These are phyloP conservation scores for Komagataella pseudopastoris DNA, from an alignment of 805 yeast genomes.

Conservation along the genomic window DNA sequence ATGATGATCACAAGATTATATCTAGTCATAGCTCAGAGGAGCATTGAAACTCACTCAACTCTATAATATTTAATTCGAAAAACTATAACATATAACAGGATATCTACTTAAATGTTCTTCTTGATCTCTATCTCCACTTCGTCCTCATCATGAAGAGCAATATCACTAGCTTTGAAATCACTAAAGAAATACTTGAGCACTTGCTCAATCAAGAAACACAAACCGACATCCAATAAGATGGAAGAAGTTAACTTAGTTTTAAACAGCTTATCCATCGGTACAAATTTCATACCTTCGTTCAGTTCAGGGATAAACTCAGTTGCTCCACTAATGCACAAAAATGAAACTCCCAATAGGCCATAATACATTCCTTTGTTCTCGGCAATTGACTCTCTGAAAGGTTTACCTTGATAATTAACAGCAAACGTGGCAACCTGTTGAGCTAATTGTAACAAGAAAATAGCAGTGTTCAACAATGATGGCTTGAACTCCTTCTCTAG, in stretches of 20 bases:
- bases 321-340: slow-evolving; percentile 77
- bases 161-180: slow-evolving; percentile 88
- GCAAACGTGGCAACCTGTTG: slow-evolving; percentile 98
- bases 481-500: slow-evolving; percentile 82
- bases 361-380: slow-evolving; percentile 96
- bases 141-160: slow-evolving; percentile 36
- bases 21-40: background rate
- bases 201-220: slow-evolving; percentile 66
- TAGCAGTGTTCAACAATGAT: slow-evolving; percentile 88
- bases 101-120: background rate
- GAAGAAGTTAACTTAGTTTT: slow-evolving; percentile 64
- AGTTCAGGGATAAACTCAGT: slow-evolving; percentile 92
- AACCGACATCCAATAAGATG: slow-evolving; percentile 63
- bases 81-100: background rate
- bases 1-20: background rate
- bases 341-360: slow-evolving; percentile 85
- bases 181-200: slow-evolving; percentile 75
- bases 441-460: slow-evolving; percentile 84
- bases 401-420: slow-evolving; percentile 93
- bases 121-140: slow-evolving; percentile 3
- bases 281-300: slow-evolving; percentile 85
- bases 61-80: background rate
- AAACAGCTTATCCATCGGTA: slow-evolving; percentile 66
- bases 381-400: slow-evolving; percentile 81
- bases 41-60: background rate